Conservation (phyloP, 1,284 basidiomycete species). For the Neolentinus lepideus region DNA sequence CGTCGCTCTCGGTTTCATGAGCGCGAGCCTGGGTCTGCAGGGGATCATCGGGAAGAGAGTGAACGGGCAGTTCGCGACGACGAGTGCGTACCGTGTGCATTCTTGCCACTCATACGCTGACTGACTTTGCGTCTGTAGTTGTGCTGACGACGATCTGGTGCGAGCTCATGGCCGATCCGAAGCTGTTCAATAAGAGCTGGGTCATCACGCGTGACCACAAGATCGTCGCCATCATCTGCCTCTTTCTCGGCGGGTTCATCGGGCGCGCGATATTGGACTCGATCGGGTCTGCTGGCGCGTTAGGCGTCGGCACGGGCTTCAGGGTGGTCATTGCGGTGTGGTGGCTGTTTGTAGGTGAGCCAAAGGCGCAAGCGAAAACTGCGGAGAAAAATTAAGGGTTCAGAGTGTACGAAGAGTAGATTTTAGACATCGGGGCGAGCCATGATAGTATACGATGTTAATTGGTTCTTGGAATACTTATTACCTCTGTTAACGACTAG, state of each 20-base stretch:
- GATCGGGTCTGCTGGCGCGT: conserved; percentile 55
- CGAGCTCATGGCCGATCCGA: conserved; percentile 76
- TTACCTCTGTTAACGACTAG: background rate
- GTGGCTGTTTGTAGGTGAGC: conserved; percentile 64
- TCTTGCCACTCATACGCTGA: conserved; percentile 4
- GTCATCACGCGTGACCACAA: conserved; percentile 63
- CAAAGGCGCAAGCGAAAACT: conserved; percentile 12
- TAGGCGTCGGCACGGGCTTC: conserved; percentile 65
- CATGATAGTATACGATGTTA: background rate
- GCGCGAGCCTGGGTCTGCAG: conserved; percentile 71
- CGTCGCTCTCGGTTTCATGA: conserved; percentile 68
- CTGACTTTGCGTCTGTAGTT: conserved; percentile 30
- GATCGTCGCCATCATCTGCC: conserved; percentile 52
- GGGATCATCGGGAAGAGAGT: conserved; percentile 81
- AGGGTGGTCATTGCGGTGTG: conserved; percentile 55
- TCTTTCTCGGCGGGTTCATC: conserved; percentile 75
- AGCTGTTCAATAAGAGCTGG: conserved; percentile 49
- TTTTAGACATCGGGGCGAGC: background rate
- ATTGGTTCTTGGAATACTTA: background rate
- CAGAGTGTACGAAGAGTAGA: background rate
- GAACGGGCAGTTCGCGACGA: conserved; percentile 75
- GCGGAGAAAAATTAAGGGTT: background rate
- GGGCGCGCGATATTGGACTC: conserved; percentile 59
- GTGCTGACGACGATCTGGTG: conserved; percentile 82
- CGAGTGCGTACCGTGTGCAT: conserved; percentile 37